Base-by-base conservation (phyloP, 345 rosid genomes). In the Brassica incana region DNA sequence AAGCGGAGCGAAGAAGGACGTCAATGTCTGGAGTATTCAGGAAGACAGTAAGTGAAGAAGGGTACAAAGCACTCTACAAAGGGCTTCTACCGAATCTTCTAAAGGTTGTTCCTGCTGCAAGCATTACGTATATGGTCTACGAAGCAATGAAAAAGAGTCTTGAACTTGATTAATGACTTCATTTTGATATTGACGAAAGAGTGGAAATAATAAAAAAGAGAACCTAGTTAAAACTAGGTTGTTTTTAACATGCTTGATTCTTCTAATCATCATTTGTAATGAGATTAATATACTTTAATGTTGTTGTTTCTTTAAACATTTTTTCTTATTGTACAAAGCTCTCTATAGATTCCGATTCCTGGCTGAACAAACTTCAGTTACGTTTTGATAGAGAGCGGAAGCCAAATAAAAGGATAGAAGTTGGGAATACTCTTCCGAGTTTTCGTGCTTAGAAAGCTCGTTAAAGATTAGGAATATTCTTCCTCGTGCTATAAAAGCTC, bases 71-170 rank as follows among this genome's bases (percentile, higher is more conserved):
- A 62, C 88, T 90, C 56, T 93, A 91, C 86, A 91, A 90, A 85
- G 98, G 97, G 60, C 80, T 94, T 35, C 85, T 94, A 65, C 98
- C 98, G 36, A 94, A 94, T 74, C 81, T 94, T 84, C 90, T 94
- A 63, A 91, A 91, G 72, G 87, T 85, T 67, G 86, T 85, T 70
- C 89, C 87, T 35, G 85, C 87, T 67, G 85, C 87, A 32, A 84
- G 89, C 71, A 86, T 88, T 71, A 81, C 85, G 18, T 82, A 83
- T 76, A 64, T 77, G 84, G 90, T 90, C 71, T 94, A 94, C 64
- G 98, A 94, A 85, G 85, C 88, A 36, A 90, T 90, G 95, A 91
- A 90, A 79, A 91, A 90, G 89, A 87, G 88, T 65, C 83, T 94
- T 36, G 89, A 89, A 65, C 88, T 92, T 85, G 92, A 91, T 67